A percentile compares a stretch with the other conserved stretches of the same genome.
Conservation (phyloP, 768 basidiomycete species). For the Neoboletus magnificus region DNA sequence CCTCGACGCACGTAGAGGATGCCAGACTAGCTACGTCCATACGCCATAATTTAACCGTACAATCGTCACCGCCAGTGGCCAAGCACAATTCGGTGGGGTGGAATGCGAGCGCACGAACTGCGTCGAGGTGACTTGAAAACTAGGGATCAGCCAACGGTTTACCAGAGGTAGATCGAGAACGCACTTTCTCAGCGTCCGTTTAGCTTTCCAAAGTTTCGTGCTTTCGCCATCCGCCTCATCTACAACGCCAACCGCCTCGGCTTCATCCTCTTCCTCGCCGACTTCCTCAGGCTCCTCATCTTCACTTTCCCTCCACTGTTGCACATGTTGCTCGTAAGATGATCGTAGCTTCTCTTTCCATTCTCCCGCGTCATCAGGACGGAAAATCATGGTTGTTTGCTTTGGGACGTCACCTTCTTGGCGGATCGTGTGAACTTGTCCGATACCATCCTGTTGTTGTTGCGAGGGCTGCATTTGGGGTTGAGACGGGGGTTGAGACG, state of each 20-base stretch:
- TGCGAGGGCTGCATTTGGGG: slow-evolving; percentile 16
- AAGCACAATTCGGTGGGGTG: slow-evolving; percentile 81
- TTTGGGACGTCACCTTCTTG: slow-evolving; percentile 21
- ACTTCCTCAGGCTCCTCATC: slow-evolving; percentile 58
- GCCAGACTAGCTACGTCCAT: slow-evolving; percentile 74
- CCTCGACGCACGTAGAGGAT: slow-evolving; percentile 65
- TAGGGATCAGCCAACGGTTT: slow-evolving; percentile 2
- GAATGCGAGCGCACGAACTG: slow-evolving; percentile 87
- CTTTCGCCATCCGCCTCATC: slow-evolving; percentile 67
- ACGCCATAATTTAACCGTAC: slow-evolving; percentile 94
- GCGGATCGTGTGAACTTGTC: slow-evolving; percentile 6
- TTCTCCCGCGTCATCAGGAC: slow-evolving; percentile 79
- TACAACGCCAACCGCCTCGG: slow-evolving; percentile 49
- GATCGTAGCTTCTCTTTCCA: slow-evolving; percentile 80
- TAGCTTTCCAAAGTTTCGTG: slow-evolving; percentile 79
- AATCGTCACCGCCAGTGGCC: slow-evolving; percentile 94
- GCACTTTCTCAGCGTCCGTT: slow-evolving; percentile 85
- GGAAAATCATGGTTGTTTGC: slow-evolving; percentile 72
- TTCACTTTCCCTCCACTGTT: slow-evolving; percentile 45
- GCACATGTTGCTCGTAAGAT: slow-evolving; percentile 50
- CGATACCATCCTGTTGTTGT: slow-evolving; percentile 20
- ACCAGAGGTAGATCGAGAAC: slow-evolving; percentile 33
- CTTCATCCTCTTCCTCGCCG: slow-evolving; percentile 70
- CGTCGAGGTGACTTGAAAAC: slow-evolving; percentile 77
- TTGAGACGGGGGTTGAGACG: slow-evolving; percentile 35